Percentiles rank a stretch among this genome's conserved stretches.
Evolutionary conservation across 768 basidiomycete species (phyloP).

Genomic region (Serendipita sp.): DNA sequence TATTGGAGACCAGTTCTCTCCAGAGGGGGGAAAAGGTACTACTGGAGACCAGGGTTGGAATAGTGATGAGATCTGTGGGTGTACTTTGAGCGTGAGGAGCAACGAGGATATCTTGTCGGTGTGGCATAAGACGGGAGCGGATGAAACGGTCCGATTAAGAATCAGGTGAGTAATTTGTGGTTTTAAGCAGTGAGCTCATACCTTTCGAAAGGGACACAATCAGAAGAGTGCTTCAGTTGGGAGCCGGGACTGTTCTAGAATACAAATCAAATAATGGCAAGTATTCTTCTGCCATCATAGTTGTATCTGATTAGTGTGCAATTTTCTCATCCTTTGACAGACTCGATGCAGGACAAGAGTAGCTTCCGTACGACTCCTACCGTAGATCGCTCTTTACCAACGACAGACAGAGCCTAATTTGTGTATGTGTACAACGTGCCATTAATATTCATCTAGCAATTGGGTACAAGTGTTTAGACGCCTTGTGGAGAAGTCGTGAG

Average conservation of each 20-base stretch:
- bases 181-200: slow-evolving; percentile 5
- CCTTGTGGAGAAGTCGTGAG: no score
- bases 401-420: not conserved
- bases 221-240: slow-evolving; percentile 56
- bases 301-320: not conserved
- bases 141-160: slow-evolving; percentile 58
- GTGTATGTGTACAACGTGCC: no score
- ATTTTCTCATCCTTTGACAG: slow-evolving; percentile 22
- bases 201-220: slow-evolving; percentile 54
- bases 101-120: slow-evolving; percentile 87
- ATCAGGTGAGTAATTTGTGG: slow-evolving; percentile 45
- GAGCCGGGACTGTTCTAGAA: slow-evolving; percentile 70
- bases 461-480: no score
- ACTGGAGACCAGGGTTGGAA: slow-evolving; percentile 28
- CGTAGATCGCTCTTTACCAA: not conserved
- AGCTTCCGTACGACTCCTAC: slow-evolving; percentile 42
- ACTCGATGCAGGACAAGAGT: slow-evolving; percentile 80
- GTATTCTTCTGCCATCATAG: not conserved
- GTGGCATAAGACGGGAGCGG: slow-evolving; percentile 78
- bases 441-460: no score
- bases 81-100: slow-evolving; percentile 85
- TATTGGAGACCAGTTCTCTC: slow-evolving; percentile 70
- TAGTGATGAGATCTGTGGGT: slow-evolving; percentile 73
- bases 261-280: slow-evolving; percentile 87
- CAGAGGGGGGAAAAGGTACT: slow-evolving; percentile 20